Conservation (phyloP, 345 rosid species). For the Physaria fendleri region DNA sequence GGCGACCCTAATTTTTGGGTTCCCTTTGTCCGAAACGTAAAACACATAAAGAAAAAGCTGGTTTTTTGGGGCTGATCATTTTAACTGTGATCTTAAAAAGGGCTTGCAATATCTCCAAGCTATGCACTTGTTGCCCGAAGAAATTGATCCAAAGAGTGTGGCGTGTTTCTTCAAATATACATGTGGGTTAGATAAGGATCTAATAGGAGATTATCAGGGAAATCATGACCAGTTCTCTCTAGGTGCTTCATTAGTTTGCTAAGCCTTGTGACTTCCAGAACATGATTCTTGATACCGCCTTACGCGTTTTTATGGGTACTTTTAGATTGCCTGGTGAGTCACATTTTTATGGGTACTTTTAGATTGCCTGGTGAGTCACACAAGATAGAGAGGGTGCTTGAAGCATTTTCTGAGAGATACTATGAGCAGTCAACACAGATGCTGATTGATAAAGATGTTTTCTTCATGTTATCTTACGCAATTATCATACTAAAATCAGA, state of each 20-base stretch:
- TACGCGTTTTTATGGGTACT: slow-evolving; percentile 72
- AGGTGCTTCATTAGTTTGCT: slow-evolving; percentile 73
- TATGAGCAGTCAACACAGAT: slow-evolving; percentile 69
- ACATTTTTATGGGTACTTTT: slow-evolving; percentile 68
- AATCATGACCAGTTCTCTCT: slow-evolving; percentile 70
- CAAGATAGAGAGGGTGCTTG: slow-evolving; percentile 76
- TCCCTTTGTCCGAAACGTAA: slow-evolving; percentile 53
- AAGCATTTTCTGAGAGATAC: slow-evolving; percentile 76
- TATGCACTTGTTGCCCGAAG: slow-evolving; percentile 55
- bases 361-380: slow-evolving; percentile 79
- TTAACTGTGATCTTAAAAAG: slow-evolving; percentile 60
- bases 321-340: slow-evolving; percentile 79
- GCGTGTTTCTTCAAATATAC: slow-evolving; percentile 66
- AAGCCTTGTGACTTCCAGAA: slow-evolving; percentile 57
- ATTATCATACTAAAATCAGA: slow-evolving; percentile 70
- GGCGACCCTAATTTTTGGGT: slow-evolving; percentile 51
- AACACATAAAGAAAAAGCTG: slow-evolving; percentile 48
- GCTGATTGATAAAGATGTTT: slow-evolving; percentile 56
- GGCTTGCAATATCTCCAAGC: slow-evolving; percentile 67
- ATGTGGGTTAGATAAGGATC: slow-evolving; percentile 61
- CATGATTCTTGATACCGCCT: slow-evolving; percentile 62
- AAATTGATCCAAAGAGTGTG: slow-evolving; percentile 63
- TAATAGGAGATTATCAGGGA: slow-evolving; percentile 65
- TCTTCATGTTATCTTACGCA: slow-evolving; percentile 65
- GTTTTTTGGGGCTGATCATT: slow-evolving; percentile 62